Percentiles rank a stretch among this genome's conserved stretches.
These are phyloP conservation scores for Trichosporon inkin DNA, from an alignment of 1,284 basidiomycete species.

Conservation along the genomic window DNA sequence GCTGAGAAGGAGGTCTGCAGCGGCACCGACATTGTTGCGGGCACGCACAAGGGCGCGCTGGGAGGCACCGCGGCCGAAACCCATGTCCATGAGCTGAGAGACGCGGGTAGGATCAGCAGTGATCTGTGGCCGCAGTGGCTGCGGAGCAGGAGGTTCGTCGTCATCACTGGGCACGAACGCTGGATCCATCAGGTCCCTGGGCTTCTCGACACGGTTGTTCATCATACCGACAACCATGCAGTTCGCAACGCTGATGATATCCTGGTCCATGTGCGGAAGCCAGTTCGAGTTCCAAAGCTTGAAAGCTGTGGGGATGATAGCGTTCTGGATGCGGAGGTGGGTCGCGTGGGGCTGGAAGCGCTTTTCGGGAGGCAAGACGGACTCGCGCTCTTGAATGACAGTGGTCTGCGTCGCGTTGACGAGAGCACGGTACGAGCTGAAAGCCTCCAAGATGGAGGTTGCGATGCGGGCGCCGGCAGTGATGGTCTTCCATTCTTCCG, in stretches of 20 bases:
- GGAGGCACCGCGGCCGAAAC: conserved; percentile 80
- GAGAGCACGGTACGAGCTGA: conserved; percentile 73
- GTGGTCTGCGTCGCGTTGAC: conserved; percentile 80
- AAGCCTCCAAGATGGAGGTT: conserved; percentile 68
- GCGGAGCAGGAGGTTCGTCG: conserved; percentile 8
- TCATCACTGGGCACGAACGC: conserved; percentile 4
- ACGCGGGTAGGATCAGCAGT: conserved; percentile 70
- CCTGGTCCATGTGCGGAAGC: conserved; percentile 69
- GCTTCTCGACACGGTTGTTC: conserved; percentile 73
- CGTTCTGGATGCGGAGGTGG: conserved; percentile 71
- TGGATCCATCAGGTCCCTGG: conserved; percentile 28
- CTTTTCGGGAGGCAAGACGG: conserved; percentile 55
- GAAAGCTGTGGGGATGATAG: conserved; percentile 64
- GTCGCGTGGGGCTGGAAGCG: conserved; percentile 73
- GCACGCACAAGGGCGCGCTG: conserved; percentile 76
- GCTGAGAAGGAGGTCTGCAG: conserved; percentile 80
- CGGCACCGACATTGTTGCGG: conserved; percentile 82
- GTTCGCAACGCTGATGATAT: conserved; percentile 68
- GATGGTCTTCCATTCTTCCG: conserved; percentile 53
- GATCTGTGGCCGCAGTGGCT: conserved; percentile 15
- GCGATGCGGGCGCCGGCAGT: conserved; percentile 43
- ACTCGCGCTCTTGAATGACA: conserved; percentile 23
- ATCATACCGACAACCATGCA: conserved; percentile 76
- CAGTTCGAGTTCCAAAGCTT: conserved; percentile 79
- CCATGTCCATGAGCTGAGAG: conserved; percentile 88